These are phyloP conservation scores for Claviceps sp. DNA, from an alignment of 2,329 filamentous ascomycete species.

Conservation along the genomic window DNA sequence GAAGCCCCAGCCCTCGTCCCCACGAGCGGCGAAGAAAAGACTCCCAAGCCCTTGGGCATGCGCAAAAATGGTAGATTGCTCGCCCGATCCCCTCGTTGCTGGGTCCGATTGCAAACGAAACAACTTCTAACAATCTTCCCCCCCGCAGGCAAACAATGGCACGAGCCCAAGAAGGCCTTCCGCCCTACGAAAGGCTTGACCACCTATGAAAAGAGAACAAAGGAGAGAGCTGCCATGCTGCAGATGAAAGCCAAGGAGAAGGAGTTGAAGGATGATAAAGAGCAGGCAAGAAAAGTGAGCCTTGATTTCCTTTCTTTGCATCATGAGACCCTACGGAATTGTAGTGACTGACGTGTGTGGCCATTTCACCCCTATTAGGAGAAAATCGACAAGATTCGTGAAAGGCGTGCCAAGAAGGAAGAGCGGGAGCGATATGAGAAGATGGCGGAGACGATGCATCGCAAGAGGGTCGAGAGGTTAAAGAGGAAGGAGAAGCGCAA, in stretches of 20 bases:
- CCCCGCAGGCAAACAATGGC: constrained; percentile 82
- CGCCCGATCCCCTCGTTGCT: background rate
- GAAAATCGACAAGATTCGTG: constrained; percentile 66
- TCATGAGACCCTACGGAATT: no score
- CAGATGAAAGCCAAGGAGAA: constrained; percentile 88
- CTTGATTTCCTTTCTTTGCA: background rate
- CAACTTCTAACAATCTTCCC: constrained; percentile 4
- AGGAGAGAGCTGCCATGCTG: constrained; percentile 53
- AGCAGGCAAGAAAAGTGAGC: constrained; percentile 68
- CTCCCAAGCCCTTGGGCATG: constrained; percentile 45
- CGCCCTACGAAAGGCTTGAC: constrained; percentile 66
- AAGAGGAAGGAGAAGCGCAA: constrained; percentile 96
- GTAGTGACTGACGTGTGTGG: background rate
- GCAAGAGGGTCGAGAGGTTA: constrained; percentile 81
- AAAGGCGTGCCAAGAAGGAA: constrained; percentile 76
- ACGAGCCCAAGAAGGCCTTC: constrained; percentile 69
- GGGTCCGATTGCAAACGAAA: background rate
- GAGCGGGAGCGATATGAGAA: constrained; percentile 88
- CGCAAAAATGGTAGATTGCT: constrained; percentile 62
- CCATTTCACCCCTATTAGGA: constrained; percentile 33
- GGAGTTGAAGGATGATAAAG: constrained; percentile 93
- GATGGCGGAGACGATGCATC: constrained; percentile 96
- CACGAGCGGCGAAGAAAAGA: constrained; percentile 15
- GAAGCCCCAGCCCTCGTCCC: background rate
- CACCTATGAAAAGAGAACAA: constrained; percentile 63